phyloP scores from a whole-genome alignment of 108 stramenopile genomes.

The Mediolabrus comicus region DNA sequence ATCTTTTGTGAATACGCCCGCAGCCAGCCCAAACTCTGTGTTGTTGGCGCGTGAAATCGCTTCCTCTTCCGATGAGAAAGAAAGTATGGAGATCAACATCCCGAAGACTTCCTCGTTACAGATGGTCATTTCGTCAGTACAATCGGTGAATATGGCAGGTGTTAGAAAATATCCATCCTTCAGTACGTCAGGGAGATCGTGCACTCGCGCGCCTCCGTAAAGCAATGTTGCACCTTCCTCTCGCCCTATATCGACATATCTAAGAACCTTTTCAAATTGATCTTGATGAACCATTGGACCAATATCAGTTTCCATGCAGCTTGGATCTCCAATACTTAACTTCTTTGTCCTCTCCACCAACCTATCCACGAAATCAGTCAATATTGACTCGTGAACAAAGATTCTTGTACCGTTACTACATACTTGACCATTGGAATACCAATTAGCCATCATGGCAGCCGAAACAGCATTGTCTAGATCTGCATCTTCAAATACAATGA shows the following conservation, averaged over 20 bases:
- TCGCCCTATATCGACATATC: conserved; percentile 46
- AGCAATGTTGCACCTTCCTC: conserved; percentile 43
- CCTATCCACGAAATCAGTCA: conserved; percentile 41
- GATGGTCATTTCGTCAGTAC: conserved; percentile 56
- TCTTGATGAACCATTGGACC: conserved; percentile 52
- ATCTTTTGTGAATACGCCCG: conserved; percentile 68
- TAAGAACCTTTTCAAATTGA: conserved; percentile 49
- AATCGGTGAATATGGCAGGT: conserved; percentile 57
- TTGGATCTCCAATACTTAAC: conserved; percentile 51
- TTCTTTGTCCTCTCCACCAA: conserved; percentile 35
- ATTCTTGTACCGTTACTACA: conserved; percentile 82
- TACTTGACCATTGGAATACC: conserved; percentile 78
- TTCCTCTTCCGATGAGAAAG: conserved; percentile 66
- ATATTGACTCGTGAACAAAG: conserved; percentile 56
- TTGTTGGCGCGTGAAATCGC: conserved; percentile 72
- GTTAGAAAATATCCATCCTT: conserved; percentile 48
- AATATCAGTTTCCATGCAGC: conserved; percentile 33
- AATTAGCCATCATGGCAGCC: conserved; percentile 66
- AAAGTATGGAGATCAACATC: conserved; percentile 54
- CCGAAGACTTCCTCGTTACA: conserved; percentile 69
- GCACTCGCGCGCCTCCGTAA: conserved; percentile 41
- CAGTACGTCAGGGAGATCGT: conserved; percentile 9
- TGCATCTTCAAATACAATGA: conserved; percentile 78
- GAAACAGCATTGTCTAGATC: conserved; percentile 67
- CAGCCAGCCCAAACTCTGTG: conserved; percentile 74